Evolutionary conservation across 768 basidiomycete species (phyloP).

Genomic region (Scleroderma bovista): DNA sequence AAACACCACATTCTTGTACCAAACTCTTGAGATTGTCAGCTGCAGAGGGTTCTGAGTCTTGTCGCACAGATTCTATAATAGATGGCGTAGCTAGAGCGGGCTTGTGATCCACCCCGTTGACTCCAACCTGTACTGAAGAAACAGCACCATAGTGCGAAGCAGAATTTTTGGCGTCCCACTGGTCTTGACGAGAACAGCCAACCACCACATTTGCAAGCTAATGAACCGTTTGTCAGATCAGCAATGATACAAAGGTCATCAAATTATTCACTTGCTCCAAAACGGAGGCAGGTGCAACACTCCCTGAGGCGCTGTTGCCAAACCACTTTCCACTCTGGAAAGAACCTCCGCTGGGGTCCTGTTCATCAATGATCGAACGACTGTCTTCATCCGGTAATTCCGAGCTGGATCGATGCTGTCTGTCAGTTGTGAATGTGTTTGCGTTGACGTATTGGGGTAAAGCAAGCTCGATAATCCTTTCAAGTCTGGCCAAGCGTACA

Average conservation of each 20-base stretch:
- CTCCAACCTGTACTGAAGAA: constrained; percentile 17
- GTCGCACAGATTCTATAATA: constrained; percentile 39
- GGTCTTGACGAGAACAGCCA: constrained; percentile 30
- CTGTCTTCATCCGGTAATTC: constrained; percentile 56
- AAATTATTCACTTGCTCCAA: constrained; percentile 62
- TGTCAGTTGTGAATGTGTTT: constrained; percentile 30
- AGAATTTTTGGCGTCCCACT: constrained; percentile 20
- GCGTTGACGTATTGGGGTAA: constrained; percentile 64
- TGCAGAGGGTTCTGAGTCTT: constrained; percentile 44
- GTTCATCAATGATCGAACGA: constrained; percentile 70
- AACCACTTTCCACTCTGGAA: constrained; percentile 87
- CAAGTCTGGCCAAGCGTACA: constrained; percentile 66
- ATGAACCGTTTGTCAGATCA: constrained; percentile 17
- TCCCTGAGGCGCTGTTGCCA: constrained; percentile 78
- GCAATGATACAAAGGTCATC: constrained; percentile 7
- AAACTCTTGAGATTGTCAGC: constrained; percentile 81
- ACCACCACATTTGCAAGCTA: constrained; percentile 54
- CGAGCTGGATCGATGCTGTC: constrained; percentile 43
- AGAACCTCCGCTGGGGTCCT: constrained; percentile 68
- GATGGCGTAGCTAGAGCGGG: constrained; percentile 21
- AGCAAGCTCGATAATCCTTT: constrained; percentile 76
- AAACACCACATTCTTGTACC: constrained; percentile 89
- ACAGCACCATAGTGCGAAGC: constrained; percentile 6
- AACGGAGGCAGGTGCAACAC: constrained; percentile 72
- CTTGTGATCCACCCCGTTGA: constrained; percentile 23